phyloP scores from a whole-genome alignment of 805 yeast species.

The Ogataea naganishii region DNA sequence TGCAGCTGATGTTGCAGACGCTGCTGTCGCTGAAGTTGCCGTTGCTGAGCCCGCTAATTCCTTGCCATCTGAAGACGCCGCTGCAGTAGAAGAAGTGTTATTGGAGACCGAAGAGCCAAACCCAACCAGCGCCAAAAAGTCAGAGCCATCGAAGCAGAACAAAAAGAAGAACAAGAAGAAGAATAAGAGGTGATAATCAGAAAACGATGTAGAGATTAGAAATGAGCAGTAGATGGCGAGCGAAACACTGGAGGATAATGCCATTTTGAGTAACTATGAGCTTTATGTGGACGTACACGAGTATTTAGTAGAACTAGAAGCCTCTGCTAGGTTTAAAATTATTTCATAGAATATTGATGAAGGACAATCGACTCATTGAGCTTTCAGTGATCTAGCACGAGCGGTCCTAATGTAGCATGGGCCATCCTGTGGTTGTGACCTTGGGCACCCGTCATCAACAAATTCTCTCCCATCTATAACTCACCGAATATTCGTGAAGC shows the following conservation, averaged over 20 bases:
- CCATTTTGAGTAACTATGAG: neutral
- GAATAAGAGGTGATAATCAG: neutral
- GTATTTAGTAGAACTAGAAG: too few relatives aligned
- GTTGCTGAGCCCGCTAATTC: constrained; percentile 1
- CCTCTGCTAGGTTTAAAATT: too few relatives aligned
- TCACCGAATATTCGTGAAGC: too few relatives aligned
- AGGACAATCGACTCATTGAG: too few relatives aligned
- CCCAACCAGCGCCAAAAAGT: too few relatives aligned
- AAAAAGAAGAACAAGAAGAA: constrained; percentile 1
- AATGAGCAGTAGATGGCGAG: neutral
- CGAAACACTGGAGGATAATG: neutral
- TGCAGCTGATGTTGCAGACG: constrained; percentile 2
- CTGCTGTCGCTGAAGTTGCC: constrained; percentile 1
- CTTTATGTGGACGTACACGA: too few relatives aligned
- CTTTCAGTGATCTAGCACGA: too few relatives aligned
- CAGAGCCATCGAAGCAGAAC: constrained; percentile 3
- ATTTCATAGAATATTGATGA: too few relatives aligned
- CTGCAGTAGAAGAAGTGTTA: constrained; percentile 1
- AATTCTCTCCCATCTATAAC: too few relatives aligned
- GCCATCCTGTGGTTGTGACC: too few relatives aligned
- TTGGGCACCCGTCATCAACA: too few relatives aligned
- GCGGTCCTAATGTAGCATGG: too few relatives aligned
- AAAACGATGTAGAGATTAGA: neutral
- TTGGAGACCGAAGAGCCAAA: constrained; percentile 3
- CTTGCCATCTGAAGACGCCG: constrained; percentile 1